Conservation (phyloP, 2,329 filamentous ascomycete species). For the Colletotrichum tabaci region DNA sequence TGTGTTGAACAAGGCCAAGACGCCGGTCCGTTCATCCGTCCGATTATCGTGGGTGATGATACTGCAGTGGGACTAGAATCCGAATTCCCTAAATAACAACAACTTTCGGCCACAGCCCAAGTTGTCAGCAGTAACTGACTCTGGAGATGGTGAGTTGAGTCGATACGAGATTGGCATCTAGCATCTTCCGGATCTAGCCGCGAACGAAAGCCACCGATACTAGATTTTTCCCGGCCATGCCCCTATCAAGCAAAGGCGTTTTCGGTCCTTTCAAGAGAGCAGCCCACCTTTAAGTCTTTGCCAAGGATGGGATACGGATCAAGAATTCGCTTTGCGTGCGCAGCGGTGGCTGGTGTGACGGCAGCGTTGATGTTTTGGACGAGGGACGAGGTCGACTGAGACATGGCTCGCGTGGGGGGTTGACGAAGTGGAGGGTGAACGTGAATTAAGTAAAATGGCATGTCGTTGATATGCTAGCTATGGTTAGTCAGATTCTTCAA, state of each 20-base stretch:
- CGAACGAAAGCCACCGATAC: background rate
- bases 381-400: background rate
- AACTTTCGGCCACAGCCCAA: background rate
- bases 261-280: background rate
- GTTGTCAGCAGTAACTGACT: background rate
- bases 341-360: background rate
- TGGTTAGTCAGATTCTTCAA: too few species aligned
- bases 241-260: conserved; percentile 2
- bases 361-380: background rate
- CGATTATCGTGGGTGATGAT: too few species aligned
- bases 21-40: too few species aligned
- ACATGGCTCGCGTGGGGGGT: background rate
- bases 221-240: background rate
- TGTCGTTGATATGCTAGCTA: background rate
- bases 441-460: background rate
- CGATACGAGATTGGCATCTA: background rate
- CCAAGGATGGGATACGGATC: background rate
- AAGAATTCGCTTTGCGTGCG: background rate
- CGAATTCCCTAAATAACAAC: too few species aligned
- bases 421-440: background rate
- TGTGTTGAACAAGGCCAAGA: too few species aligned
- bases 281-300: background rate
- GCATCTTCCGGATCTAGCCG: background rate
- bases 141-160: background rate
- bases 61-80: too few species aligned